Evolutionary conservation across 768 basidiomycete species (phyloP), one percentile per base, ranked within the genome.

Genomic region (Wakefieldia striispora): DNA sequence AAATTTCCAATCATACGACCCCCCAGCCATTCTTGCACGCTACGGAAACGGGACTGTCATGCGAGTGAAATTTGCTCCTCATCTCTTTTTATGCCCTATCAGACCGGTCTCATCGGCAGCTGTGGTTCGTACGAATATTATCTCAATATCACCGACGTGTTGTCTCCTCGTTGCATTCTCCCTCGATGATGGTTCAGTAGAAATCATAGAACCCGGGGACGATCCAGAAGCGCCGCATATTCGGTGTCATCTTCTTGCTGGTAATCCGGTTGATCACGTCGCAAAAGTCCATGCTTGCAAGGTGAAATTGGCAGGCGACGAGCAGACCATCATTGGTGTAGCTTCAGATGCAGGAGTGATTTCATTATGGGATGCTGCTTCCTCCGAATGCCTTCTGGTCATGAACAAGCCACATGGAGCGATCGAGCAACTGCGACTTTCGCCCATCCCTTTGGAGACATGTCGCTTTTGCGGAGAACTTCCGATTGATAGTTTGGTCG

Each of bases 391-490:
- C 51, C 76, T 91, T 35, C 70, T 75, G 45, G 72, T 82, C 43
- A 63, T 91, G 31, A 82, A 85, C 43, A 80, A 83, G 11, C 70
- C 75, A 0, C 77, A 77, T 50, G 87, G 84, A 2, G 64, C 70
- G 11, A 70, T 92, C 60, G 79, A 72, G 44, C 72, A 77, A 44
- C 59, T 95, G n/a, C 77, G 80, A 21, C 67, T 94, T 42, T 76
- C 77, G 5, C 75, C 81, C 13, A 72, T 83, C 10, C 68, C 68
- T 9, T 70, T 70, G 50, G 78, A 78, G 52, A 77, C 70, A 4
- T 97, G 94, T 63, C 73, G 72, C 40, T 78, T 78, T 40, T 97
- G 94, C 61, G 82, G 83, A 19, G 82, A 89, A 51, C 72, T 77
- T 12, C 80, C 82, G 0, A 65, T 75, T 26, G 86, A 89, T 57